Percentiles rank a stretch among this genome's conserved stretches.
Conservation (phyloP, 1,284 basidiomycete genomes). For the Fistulinella staudtii region DNA sequence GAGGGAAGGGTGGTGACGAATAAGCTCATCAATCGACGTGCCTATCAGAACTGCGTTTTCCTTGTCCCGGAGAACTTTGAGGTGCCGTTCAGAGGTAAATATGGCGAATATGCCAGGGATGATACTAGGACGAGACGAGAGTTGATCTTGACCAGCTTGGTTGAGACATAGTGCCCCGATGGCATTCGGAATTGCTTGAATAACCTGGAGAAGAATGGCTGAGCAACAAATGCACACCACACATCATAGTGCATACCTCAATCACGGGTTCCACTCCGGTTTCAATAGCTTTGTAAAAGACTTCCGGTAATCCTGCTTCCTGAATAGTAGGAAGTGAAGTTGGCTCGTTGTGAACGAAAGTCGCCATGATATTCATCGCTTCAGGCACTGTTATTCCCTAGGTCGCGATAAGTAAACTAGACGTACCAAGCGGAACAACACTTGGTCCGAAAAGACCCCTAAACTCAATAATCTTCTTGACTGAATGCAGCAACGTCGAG, state of each 20-base stretch:
- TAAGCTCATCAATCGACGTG: constrained; percentile 89
- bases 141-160: constrained; percentile 80
- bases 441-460: constrained; percentile 83
- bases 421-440: constrained; percentile 74
- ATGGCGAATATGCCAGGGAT: constrained; percentile 83
- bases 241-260: constrained; percentile 54
- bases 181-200: constrained; percentile 93
- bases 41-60: constrained; percentile 91
- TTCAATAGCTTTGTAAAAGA: constrained; percentile 85
- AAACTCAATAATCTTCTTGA: constrained; percentile 87
- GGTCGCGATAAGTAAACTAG: background rate
- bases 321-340: constrained; percentile 92
- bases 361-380: constrained; percentile 97
- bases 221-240: constrained; percentile 1
- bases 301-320: constrained; percentile 86
- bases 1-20: constrained; percentile 91
- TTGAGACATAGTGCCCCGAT: constrained; percentile 96
- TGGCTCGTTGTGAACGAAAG: constrained; percentile 98
- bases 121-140: constrained; percentile 72
- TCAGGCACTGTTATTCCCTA: constrained; percentile 9
- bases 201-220: constrained; percentile 51
- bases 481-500: constrained; percentile 79
- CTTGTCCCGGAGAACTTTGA: constrained; percentile 88
- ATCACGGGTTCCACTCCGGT: constrained; percentile 82
- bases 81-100: constrained; percentile 82